Base-by-base conservation (phyloP, 345 rosid species). In the Brassica rapa region DNA sequence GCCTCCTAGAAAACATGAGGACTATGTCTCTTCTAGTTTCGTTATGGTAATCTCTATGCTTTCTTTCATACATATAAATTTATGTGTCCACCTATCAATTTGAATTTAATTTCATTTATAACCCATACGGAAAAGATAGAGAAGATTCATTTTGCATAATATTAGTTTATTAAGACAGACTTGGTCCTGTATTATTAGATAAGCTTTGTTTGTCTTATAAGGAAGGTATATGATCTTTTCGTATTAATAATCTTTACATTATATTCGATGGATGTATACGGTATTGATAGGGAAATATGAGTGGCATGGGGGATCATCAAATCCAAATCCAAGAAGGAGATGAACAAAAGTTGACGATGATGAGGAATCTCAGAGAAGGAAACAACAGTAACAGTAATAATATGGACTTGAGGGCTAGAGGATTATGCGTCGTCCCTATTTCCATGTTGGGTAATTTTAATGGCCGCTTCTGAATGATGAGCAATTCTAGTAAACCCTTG, bases 361-460 rank as follows among this genome's bases (percentile, higher is more conserved):
- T 79, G 75, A 79, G 29, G 24, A 68, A 73, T 35, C 33, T 72
- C 10, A 43, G 41, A 46, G 79, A 74, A 69, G 67, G 62, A 55
- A 80, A 62, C 56, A 66, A 64, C 25, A 72, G 65, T 11, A 66
- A 67, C 51, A 77, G 35, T 46, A 70, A 39, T 29, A 66, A 66
- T 35, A 81, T 70, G 70, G 90, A 87, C 79, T 76, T 94, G 77
- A 87, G 86, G 84, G 84, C 89, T 70, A 90, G 87, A 81, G 98
- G 98, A 11, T 70, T 90, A 71, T 87, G 98, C 80, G 81, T 90
- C 83, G 91, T 90, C 77, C 97, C 90, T 81, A 60, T 88, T 51
- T 89, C 98, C 82, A 81, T 88, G 91, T 85, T 93, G 78, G 82
- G 87, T 82, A 84, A 90, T 55, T 85, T 84, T 64, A 82, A 84